These are phyloP conservation scores for Inonotus obliquus DNA, from an alignment of 1,284 basidiomycete genomes.

Conservation along the genomic window DNA sequence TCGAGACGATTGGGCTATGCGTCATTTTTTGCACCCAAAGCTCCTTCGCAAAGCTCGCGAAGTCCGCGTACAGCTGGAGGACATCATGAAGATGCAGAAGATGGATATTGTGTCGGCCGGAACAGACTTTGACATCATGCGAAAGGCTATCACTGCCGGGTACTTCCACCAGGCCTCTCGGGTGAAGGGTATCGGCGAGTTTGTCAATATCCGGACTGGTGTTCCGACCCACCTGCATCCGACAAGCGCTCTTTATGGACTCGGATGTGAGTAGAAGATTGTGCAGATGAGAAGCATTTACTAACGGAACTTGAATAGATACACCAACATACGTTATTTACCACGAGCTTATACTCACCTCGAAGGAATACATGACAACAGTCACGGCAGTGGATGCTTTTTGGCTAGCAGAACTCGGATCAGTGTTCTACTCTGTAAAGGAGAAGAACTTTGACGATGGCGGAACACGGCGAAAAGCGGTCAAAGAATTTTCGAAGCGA, in stretches of 20 bases:
- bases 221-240: slow-evolving; percentile 92
- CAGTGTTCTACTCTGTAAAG: slow-evolving; percentile 92
- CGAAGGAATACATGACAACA: slow-evolving; percentile 96
- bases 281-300: background rate
- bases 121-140: slow-evolving; percentile 92
- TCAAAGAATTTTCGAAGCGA: slow-evolving; percentile 84
- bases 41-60: slow-evolving; percentile 92
- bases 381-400: slow-evolving; percentile 94
- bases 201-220: slow-evolving; percentile 96
- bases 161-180: slow-evolving; percentile 99
- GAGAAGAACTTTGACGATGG: slow-evolving; percentile 93
- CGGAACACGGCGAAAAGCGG: slow-evolving; percentile 65
- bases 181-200: slow-evolving; percentile 98
- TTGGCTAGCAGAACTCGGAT: slow-evolving; percentile 92
- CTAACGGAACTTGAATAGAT: slow-evolving; percentile 44
- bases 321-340: slow-evolving; percentile 97
- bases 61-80: slow-evolving; percentile 94
- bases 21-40: slow-evolving; percentile 96
- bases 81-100: slow-evolving; percentile 98
- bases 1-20: slow-evolving; percentile 90
- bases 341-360: slow-evolving; percentile 92
- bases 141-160: slow-evolving; percentile 96
- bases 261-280: slow-evolving; percentile 70
- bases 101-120: slow-evolving; percentile 87
- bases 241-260: slow-evolving; percentile 92